A percentile compares a stretch with the other conserved stretches of the same genome.
These are phyloP conservation scores for Solanum tarijense DNA, from an alignment of 257 asterid species.

Conservation along the genomic window DNA sequence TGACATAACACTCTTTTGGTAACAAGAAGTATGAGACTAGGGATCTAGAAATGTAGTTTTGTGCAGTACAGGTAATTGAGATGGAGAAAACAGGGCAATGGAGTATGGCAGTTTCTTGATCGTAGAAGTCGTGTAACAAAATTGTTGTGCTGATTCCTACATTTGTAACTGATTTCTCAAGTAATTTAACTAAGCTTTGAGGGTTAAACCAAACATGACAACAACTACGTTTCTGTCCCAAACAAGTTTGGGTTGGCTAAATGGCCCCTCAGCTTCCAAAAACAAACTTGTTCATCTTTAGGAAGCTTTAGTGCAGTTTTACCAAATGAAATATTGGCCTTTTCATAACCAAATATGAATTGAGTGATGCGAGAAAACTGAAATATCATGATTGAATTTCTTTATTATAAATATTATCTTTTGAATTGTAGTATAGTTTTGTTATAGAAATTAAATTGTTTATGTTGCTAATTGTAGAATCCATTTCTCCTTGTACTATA, in stretches of 20 bases:
- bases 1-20: neutral
- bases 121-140: neutral
- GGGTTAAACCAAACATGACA: neutral
- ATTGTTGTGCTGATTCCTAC: neutral
- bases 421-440: neutral
- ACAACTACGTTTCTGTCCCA: neutral
- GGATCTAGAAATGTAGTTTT: constrained; percentile 1
- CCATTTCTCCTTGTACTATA: neutral
- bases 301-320: neutral
- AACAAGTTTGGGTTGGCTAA: neutral
- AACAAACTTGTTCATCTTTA: neutral
- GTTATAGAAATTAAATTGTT: neutral
- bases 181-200: neutral
- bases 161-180: neutral
- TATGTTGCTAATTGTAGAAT: neutral
- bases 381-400: neutral
- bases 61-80: constrained; percentile 10
- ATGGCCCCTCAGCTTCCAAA: neutral
- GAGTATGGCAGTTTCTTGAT: neutral
- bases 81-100: neutral
- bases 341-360: neutral
- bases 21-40: neutral
- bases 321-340: neutral
- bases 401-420: neutral
- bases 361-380: neutral